phyloP scores from a whole-genome alignment of 1,284 basidiomycete genomes.

The Papiliotrema laurentii region DNA sequence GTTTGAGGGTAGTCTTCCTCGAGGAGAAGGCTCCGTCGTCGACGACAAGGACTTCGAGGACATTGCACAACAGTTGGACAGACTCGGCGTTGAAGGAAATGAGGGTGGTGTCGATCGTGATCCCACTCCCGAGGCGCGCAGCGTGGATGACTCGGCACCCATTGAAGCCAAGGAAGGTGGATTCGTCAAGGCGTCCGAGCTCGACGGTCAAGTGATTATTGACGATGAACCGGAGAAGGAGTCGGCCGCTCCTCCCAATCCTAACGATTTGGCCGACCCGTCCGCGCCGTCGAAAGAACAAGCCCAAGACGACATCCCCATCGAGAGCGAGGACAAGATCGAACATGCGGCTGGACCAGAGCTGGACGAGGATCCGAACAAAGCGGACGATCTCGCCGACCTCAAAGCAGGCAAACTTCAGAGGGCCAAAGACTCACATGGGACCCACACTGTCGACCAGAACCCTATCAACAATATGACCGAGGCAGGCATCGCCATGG shows the following conservation, averaged over 20 bases:
- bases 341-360: background rate
- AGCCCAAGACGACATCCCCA: background rate
- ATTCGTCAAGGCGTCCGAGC: background rate
- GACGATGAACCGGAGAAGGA: background rate
- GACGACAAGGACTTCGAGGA: constrained; percentile 8
- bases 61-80: background rate
- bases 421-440: background rate
- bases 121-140: background rate
- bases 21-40: constrained; percentile 10
- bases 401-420: constrained; percentile 23
- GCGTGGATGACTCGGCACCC: background rate
- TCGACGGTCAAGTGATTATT: background rate
- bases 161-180: background rate
- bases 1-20: constrained; percentile 23
- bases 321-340: background rate
- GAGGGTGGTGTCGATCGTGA: background rate
- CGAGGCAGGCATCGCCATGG: constrained; percentile 14
- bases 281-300: background rate
- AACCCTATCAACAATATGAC: constrained; percentile 14
- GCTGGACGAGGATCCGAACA: constrained; percentile 18
- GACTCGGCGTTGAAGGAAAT: constrained; percentile 5
- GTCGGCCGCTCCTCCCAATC: background rate
- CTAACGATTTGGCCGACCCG: background rate
- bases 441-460: constrained; percentile 2
- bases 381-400: constrained; percentile 19